Conservation (phyloP, 2,329 filamentous ascomycete genomes). For the Colletotrichum liaoningense region DNA sequence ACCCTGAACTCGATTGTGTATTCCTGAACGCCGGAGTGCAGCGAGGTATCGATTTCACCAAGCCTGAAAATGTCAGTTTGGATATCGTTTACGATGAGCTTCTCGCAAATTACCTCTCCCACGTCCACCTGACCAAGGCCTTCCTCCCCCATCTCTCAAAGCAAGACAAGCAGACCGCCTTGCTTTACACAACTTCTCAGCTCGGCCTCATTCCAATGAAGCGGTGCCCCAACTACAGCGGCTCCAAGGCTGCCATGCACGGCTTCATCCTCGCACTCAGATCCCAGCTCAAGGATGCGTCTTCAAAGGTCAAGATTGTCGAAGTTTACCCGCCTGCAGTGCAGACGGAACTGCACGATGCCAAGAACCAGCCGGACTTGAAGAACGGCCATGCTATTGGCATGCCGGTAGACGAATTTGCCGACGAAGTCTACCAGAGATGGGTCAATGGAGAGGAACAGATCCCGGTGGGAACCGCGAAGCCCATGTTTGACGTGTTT, state of each 20-base stretch:
- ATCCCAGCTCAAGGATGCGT: constrained; percentile 31
- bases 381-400: constrained; percentile 41
- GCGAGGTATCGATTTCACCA: constrained; percentile 53
- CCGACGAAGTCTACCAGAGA: constrained; percentile 56
- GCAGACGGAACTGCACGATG: constrained; percentile 36
- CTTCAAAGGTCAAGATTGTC: constrained; percentile 37
- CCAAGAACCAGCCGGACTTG: constrained; percentile 11
- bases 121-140: constrained; percentile 41
- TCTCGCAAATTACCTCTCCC: constrained; percentile 43
- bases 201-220: constrained; percentile 30
- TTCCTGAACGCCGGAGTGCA: constrained; percentile 69
- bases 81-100: constrained; percentile 42
- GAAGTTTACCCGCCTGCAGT: constrained; percentile 45
- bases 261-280: constrained; percentile 41
- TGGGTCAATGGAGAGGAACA: constrained; percentile 55
- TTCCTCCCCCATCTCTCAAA: constrained; percentile 43
- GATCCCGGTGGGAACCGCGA: neutral
- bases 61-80: constrained; percentile 43
- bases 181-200: constrained; percentile 38
- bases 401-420: constrained; percentile 52
- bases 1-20: constrained; percentile 66
- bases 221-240: constrained; percentile 42
- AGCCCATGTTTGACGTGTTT: constrained; percentile 17
- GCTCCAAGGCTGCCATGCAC: constrained; percentile 42
- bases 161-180: constrained; percentile 23